phyloP scores from a whole-genome alignment of 306 rosid genomes.

The Castanea sativa region DNA sequence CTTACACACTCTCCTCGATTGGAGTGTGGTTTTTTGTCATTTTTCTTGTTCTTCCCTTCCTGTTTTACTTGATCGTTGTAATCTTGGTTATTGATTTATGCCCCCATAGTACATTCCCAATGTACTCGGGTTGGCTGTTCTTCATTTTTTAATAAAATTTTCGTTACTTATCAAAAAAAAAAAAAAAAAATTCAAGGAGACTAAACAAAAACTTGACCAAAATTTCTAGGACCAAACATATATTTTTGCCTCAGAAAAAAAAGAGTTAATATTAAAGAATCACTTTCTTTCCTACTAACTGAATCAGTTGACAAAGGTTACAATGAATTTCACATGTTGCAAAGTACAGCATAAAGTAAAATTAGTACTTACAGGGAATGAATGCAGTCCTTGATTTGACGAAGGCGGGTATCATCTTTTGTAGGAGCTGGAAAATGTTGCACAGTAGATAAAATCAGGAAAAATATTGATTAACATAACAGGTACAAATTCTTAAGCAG shows the following conservation, averaged over 20 bases:
- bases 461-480: conserved; percentile 2
- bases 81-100: no score
- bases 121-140: no score
- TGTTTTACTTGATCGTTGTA: no score
- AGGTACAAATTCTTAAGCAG: not conserved
- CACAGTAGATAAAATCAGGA: conserved; percentile 5
- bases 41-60: no score
- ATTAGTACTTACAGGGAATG: conserved; percentile 62
- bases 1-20: no score
- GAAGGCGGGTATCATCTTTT: conserved; percentile 62
- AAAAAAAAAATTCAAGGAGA: no score
- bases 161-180: no score
- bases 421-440: conserved; percentile 44
- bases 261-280: not conserved
- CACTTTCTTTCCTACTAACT: no score
- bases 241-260: not conserved
- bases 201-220: no score
- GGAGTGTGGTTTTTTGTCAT: no score
- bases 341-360: conserved; percentile 7
- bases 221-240: not conserved
- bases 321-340: not conserved
- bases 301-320: not conserved
- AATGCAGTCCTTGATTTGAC: conserved; percentile 69
- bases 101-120: no score
- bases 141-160: no score